Percentiles rank a stretch among this genome's conserved stretches.
These are phyloP conservation scores for Kluyveromyces lactis DNA, from an alignment of 805 yeast species.

Conservation along the genomic window DNA sequence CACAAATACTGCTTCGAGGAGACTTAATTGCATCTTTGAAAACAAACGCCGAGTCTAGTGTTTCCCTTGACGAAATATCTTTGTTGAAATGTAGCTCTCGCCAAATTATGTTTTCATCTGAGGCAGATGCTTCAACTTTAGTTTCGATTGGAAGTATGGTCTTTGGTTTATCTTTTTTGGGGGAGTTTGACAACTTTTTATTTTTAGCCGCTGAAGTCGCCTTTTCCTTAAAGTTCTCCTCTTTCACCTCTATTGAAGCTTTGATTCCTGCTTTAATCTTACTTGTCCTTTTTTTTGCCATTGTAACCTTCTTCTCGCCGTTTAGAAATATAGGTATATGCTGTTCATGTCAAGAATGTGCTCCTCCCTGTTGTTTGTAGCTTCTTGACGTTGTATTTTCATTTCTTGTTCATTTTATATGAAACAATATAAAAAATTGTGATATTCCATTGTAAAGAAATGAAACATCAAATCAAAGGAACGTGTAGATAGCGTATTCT, in stretches of 20 bases:
- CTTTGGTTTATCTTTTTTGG: neutral
- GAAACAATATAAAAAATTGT: no score
- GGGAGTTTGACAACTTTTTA: neutral
- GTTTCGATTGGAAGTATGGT: neutral
- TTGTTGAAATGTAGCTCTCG: constrained; percentile 2
- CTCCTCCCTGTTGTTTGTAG: no score
- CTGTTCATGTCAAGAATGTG: no score
- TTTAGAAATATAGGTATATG: no score
- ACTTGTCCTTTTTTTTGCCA: neutral
- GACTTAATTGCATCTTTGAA: constrained; percentile 1
- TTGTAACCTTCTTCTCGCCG: no score
- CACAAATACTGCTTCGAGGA: constrained; percentile 3
- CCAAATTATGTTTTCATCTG: neutral
- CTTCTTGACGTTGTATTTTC: no score
- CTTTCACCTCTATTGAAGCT: neutral
- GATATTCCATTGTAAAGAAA: no score
- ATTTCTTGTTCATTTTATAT: no score
- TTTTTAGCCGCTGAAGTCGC: constrained; percentile 3
- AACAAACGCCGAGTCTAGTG: neutral
- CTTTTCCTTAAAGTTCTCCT: neutral
- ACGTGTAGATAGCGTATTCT: no score
- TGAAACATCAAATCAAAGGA: no score
- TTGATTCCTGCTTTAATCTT: neutral
- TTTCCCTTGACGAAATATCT: neutral
- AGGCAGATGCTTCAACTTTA: neutral